phyloP scores from a whole-genome alignment of 306 rosid species.

The Cucumis sativus region Cucumber_9930_V3 NC_026655.2:14812001-14812500 shows the following conservation, averaged over 20 bases:
- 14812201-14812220: slow-evolving; percentile 2
- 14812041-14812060: not conserved
- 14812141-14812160: not conserved
- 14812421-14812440: not conserved
- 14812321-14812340: not conserved
- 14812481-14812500: no score
- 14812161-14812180: not conserved
- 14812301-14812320: not conserved
- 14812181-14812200: not conserved
- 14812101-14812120: not conserved
- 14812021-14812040: not conserved
- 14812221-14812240: not conserved
- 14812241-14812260: not conserved
- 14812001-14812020: not conserved
- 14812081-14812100: not conserved
- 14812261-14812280: not conserved
- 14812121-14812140: not conserved
- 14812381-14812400: not conserved
- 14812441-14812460: not conserved
- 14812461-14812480: not conserved
- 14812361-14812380: not conserved
- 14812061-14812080: not conserved
- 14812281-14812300: not conserved
- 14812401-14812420: not conserved
- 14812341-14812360: no score